Evolutionary conservation across 1,284 basidiomycete species (phyloP).

Genomic region (Boletus holoroseus): DNA sequence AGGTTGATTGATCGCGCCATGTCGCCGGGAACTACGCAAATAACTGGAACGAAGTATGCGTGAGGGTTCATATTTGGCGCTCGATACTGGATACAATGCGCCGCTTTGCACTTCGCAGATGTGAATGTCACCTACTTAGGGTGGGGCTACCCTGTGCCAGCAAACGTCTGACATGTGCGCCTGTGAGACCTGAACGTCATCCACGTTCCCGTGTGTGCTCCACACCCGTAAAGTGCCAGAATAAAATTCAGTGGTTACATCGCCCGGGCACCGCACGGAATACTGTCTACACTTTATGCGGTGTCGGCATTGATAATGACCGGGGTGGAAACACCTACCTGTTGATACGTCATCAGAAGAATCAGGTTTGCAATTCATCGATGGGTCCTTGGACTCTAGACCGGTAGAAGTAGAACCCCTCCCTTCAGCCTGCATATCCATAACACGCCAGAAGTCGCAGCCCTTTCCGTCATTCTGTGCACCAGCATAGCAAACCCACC

Average conservation of each 20-base stretch:
- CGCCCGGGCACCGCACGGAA: neutral
- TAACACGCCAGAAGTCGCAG: constrained; percentile 74
- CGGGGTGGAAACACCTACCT: constrained; percentile 4
- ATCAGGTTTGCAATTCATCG: constrained; percentile 28
- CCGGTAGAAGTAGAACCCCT: constrained; percentile 48
- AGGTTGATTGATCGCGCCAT: constrained; percentile 12
- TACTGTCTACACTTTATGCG: neutral
- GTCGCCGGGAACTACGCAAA: constrained; percentile 4
- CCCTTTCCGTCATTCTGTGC: constrained; percentile 81
- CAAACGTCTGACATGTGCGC: neutral
- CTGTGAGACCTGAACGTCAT: neutral
- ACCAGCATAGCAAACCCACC: constrained; percentile 84
- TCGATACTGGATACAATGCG: neutral
- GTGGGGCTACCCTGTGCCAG: neutral
- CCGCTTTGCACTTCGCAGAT: neutral
- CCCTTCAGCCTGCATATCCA: constrained; percentile 74
- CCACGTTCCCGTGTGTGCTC: neutral
- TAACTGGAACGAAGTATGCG: neutral
- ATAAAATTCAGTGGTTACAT: neutral
- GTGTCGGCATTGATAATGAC: constrained; percentile 1
- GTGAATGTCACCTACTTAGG: constrained; percentile 1
- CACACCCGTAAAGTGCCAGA: neutral
- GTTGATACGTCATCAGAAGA: constrained; percentile 27
- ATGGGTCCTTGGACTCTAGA: neutral
- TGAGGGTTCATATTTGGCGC: neutral